Percentiles rank a stretch among this genome's conserved stretches.
Evolutionary conservation across 495 filamentous ascomycete species (phyloP).

Genomic region (Neurospora sp.): DNA sequence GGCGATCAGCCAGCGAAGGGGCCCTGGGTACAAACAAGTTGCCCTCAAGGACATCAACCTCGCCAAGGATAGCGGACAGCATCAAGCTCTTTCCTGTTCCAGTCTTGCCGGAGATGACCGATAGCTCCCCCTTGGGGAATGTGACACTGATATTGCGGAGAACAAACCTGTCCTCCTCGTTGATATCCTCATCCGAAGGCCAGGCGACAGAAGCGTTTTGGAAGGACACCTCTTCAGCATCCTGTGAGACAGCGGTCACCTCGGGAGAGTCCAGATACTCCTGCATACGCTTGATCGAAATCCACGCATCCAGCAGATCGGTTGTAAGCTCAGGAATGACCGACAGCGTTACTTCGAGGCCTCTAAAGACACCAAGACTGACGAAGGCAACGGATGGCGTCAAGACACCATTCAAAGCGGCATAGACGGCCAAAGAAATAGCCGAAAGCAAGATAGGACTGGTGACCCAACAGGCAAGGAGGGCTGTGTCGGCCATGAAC

Average conservation of each 20-base stretch:
- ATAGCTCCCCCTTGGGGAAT: slow-evolving; percentile 59
- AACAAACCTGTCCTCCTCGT: slow-evolving; percentile 47
- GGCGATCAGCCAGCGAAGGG: slow-evolving; percentile 33
- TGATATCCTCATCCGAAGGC: slow-evolving; percentile 48
- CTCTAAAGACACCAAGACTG: slow-evolving; percentile 60
- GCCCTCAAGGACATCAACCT: slow-evolving; percentile 47
- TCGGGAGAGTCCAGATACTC: slow-evolving; percentile 60
- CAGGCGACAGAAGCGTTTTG: slow-evolving; percentile 63
- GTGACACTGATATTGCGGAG: slow-evolving; percentile 51
- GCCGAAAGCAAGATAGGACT: slow-evolving; percentile 66
- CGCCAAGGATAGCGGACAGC: slow-evolving; percentile 54
- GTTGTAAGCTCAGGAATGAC: slow-evolving; percentile 66
- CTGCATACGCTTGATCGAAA: slow-evolving; percentile 65
- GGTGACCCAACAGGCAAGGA: slow-evolving; percentile 60
- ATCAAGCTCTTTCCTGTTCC: slow-evolving; percentile 60
- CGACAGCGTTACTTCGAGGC: slow-evolving; percentile 59
- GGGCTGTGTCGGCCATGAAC: slow-evolving; percentile 48
- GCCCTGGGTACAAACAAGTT: slow-evolving; percentile 40
- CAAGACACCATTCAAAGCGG: slow-evolving; percentile 48
- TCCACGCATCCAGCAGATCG: slow-evolving; percentile 56
- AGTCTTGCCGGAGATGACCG: slow-evolving; percentile 59
- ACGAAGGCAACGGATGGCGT: slow-evolving; percentile 74
- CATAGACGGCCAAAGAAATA: slow-evolving; percentile 58
- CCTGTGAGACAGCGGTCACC: slow-evolving; percentile 44
- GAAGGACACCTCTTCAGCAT: slow-evolving; percentile 51